phyloP scores from a whole-genome alignment of 306 rosid genomes.

The Oxytropis ochrocephala region DNA sequence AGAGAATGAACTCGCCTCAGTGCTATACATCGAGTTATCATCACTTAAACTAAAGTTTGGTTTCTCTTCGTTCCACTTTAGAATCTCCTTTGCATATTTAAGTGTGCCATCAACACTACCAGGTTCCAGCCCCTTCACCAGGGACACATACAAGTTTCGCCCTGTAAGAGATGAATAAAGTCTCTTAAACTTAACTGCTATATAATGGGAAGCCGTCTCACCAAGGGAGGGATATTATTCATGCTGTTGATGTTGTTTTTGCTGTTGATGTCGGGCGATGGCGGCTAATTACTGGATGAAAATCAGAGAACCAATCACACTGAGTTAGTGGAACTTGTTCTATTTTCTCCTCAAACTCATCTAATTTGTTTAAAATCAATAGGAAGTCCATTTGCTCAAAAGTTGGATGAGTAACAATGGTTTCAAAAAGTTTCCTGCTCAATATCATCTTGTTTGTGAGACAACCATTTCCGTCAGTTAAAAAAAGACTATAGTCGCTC shows the following conservation, averaged over 20 bases:
- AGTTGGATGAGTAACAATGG: constrained; percentile 79
- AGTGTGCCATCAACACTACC: constrained; percentile 75
- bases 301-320: constrained; percentile 87
- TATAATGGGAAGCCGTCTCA: constrained; percentile 63
- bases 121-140: constrained; percentile 73
- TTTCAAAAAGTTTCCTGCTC: constrained; percentile 69
- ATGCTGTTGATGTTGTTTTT: constrained; percentile 47
- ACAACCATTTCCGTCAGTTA: constrained; percentile 61
- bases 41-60: constrained; percentile 75
- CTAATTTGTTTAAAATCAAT: constrained; percentile 75
- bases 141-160: constrained; percentile 66
- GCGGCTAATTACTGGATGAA: constrained; percentile 64
- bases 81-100: constrained; percentile 79
- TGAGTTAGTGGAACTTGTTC: constrained; percentile 56
- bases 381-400: constrained; percentile 88
- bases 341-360: constrained; percentile 70
- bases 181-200: constrained; percentile 89
- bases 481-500: constrained; percentile 74
- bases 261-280: constrained; percentile 30
- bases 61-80: constrained; percentile 87
- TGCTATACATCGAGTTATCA: constrained; percentile 73
- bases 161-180: constrained; percentile 72
- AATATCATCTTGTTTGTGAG: constrained; percentile 70
- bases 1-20: constrained; percentile 59
- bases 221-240: constrained; percentile 61